These are phyloP conservation scores for Aspergillus transmontanensis DNA, from an alignment of 2,329 filamentous ascomycete species.

Conservation along the genomic window DNA sequence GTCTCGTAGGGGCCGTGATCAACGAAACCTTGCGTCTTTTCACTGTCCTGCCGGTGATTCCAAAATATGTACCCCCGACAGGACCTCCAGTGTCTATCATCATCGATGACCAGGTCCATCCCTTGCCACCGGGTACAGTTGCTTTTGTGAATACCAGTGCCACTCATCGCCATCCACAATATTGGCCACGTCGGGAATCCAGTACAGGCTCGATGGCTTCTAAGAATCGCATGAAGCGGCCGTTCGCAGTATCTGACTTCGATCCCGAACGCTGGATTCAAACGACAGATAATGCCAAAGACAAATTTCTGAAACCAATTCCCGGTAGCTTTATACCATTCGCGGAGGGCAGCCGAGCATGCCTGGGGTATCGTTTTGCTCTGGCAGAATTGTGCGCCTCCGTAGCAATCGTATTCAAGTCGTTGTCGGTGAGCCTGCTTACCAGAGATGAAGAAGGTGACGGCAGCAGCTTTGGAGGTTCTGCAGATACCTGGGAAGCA, in stretches of 20 bases:
- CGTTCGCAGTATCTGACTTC: too few relatives aligned
- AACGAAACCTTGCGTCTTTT: constrained; percentile 4
- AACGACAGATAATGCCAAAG: too few relatives aligned
- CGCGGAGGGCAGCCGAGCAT: not conserved
- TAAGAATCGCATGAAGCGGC: too few relatives aligned
- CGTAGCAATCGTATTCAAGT: not conserved
- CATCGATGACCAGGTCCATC: not conserved
- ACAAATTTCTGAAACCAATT: not conserved
- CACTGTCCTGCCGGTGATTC: constrained; percentile 5
- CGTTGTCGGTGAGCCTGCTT: not conserved
- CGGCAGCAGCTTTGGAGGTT: too few relatives aligned
- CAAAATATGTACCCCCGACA: constrained; percentile 2
- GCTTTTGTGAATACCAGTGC: not conserved
- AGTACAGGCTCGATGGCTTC: not conserved
- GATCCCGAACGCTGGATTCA: too few relatives aligned
- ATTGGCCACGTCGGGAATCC: constrained; percentile 6
- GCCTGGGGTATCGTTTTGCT: constrained; percentile 3
- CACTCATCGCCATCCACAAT: constrained; percentile 4
- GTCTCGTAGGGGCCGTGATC: constrained; percentile 3
- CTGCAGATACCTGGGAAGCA: not conserved
- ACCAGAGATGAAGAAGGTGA: too few relatives aligned
- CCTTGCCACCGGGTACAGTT: not conserved
- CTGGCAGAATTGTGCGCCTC: constrained; percentile 4
- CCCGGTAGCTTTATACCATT: constrained; percentile 4
- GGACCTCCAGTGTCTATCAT: not conserved